Evolutionary conservation across 805 yeast species (phyloP), one percentile per base, ranked within the genome.

Genomic region (Hyphopichia homilentoma): DNA sequence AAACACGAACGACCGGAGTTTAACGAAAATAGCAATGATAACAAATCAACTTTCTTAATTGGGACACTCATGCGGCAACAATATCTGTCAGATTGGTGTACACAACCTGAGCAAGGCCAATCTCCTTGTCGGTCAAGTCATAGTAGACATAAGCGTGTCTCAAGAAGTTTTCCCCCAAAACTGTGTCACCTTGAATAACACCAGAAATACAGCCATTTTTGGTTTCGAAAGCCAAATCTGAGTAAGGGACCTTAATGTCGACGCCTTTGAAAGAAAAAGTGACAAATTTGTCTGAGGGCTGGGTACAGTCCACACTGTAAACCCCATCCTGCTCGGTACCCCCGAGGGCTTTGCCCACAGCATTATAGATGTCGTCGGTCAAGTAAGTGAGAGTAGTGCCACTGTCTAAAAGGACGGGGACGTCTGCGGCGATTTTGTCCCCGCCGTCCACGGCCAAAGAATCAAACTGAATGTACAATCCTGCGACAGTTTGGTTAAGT

Each of bases 61-160:
- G n/a, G n/a, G n/a, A 8, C 4, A 14, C 4, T 15, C 12, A 26
- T 8, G 5, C 7, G 17, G 29, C n/a, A 16, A 33, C 35, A 21
- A 32, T 32, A 27, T 32, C 25, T 7, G 35, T 11, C 7, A 21
- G 19, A 9, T 21, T 24, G 17, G 34, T 31, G 25, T 25, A 24
- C n/a, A 19, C 25, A n/a, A 40, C 44, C 34, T 38, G 40, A n/a
- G 43, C 50, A 16, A 45, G 33, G 6, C 44, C 34, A 13, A 45
- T 41, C 16, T 39, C 34, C 26, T 34, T 16, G 25, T 32, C 45
- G 7, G 42, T 34, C 12, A 44, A 38, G 28, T 45, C 46, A 21
- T 33, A 44, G 33, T 39, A 40, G n/a, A 36, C 45, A 25, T 45
- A 45, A 4, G 47, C 48, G 16, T 35, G 29, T 31, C 50, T 35